A percentile compares a stretch with the other conserved stretches of the same genome.
phyloP scores from a whole-genome alignment of 169 alveolate genomes.

The Haemoproteus tartakovskyi region DNA sequence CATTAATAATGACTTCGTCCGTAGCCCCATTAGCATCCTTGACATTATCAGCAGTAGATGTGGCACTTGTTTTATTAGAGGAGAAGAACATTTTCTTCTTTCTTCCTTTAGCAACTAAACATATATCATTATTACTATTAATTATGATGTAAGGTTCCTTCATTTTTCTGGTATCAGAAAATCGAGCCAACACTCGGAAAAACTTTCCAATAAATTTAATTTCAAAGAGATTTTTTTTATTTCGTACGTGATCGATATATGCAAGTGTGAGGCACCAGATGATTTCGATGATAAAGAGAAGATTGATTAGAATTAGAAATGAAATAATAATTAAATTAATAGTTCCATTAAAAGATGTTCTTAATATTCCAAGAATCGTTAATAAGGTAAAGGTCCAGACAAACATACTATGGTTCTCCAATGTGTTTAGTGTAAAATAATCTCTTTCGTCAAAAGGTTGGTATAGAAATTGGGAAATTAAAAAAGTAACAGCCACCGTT shows the following conservation, averaged over 20 bases:
- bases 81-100: too few relatives aligned
- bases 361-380: constrained; percentile 63
- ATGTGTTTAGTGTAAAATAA: constrained; percentile 76
- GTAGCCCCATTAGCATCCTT: too few relatives aligned
- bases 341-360: constrained; percentile 56
- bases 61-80: too few relatives aligned
- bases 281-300: constrained; percentile 66
- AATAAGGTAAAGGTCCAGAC: constrained; percentile 81
- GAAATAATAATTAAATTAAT: constrained; percentile 34
- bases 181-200: too few relatives aligned
- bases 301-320: constrained; percentile 59
- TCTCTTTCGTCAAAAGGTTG: constrained; percentile 83
- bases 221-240: constrained; percentile 44
- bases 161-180: too few relatives aligned
- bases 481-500: constrained; percentile 75
- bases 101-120: too few relatives aligned
- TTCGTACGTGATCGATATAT: constrained; percentile 68
- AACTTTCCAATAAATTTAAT: constrained; percentile 66
- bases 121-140: too few relatives aligned
- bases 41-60: too few relatives aligned
- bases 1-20: too few relatives aligned
- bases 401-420: constrained; percentile 82
- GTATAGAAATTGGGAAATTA: constrained; percentile 72
- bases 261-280: constrained; percentile 60
- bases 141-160: too few relatives aligned